A percentile compares a stretch with the other conserved stretches of the same genome.
phyloP scores from a whole-genome alignment of 208 protist species.

The Trypanosoma avium region DNA sequence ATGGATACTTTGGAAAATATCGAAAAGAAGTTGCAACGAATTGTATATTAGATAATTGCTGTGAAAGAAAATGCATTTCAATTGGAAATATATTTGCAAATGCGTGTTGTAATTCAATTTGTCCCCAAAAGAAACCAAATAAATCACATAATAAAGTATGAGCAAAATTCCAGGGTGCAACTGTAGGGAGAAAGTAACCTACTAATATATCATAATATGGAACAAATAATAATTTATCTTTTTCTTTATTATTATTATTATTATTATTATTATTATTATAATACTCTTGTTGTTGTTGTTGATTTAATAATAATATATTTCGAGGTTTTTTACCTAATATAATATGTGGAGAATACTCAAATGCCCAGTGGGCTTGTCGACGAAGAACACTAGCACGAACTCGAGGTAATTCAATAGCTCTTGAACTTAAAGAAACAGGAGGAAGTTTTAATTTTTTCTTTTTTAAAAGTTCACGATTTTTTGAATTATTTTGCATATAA shows the following conservation, averaged over 20 bases:
- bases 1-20: conserved; percentile 21
- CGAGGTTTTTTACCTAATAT: conserved; percentile 2
- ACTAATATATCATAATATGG: conserved; percentile 16
- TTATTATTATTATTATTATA: neutral
- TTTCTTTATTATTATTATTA: neutral
- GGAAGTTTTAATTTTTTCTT: conserved; percentile 3
- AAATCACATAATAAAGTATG: conserved; percentile 37
- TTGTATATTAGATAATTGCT: conserved; percentile 8
- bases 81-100: conserved; percentile 2
- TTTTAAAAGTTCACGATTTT: conserved; percentile 9
- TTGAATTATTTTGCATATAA: conserved; percentile 12
- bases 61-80: conserved; percentile 7
- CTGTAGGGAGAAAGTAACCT: conserved; percentile 28
- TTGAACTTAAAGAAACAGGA: conserved; percentile 19
- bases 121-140: conserved; percentile 38
- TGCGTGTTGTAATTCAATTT: conserved; percentile 6
- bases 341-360: conserved; percentile 9
- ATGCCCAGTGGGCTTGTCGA: conserved; percentile 12
- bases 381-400: neutral
- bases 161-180: conserved; percentile 39
- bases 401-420: conserved; percentile 16
- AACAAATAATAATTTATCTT: too few species aligned
- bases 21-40: conserved; percentile 12
- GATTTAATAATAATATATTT: neutral
- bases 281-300: neutral